These are phyloP conservation scores for Aspergillus ustus DNA, from an alignment of 2,329 filamentous ascomycete genomes.

Conservation along the genomic window DNA sequence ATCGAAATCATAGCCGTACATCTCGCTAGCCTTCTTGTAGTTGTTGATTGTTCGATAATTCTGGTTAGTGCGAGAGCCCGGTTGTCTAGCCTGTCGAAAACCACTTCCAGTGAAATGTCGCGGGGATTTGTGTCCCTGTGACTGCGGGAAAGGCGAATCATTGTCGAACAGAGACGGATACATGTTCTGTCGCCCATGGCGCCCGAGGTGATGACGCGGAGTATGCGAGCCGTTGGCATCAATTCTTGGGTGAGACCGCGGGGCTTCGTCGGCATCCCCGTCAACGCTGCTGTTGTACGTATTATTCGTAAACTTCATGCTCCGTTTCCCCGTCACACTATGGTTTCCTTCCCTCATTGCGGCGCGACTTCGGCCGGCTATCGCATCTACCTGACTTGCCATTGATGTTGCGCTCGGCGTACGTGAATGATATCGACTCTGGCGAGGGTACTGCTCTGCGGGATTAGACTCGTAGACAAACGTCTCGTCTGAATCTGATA, in stretches of 20 bases:
- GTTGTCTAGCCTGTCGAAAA: constrained; percentile 69
- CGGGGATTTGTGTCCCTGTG: constrained; percentile 69
- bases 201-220: constrained; percentile 76
- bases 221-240: constrained; percentile 61
- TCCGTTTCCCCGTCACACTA: constrained; percentile 76
- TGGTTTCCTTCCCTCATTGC: constrained; percentile 68
- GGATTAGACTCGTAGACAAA: constrained; percentile 99
- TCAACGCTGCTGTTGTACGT: constrained; percentile 68
- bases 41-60: constrained; percentile 51
- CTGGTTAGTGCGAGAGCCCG: constrained; percentile 67
- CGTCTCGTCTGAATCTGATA: constrained; percentile 96
- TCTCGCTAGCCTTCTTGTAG: constrained; percentile 63
- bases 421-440: constrained; percentile 84
- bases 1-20: constrained; percentile 78
- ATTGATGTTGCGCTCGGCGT: constrained; percentile 91
- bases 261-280: constrained; percentile 68
- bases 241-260: constrained; percentile 65
- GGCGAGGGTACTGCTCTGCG: constrained; percentile 62
- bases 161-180: constrained; percentile 76
- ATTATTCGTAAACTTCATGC: constrained; percentile 92
- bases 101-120: constrained; percentile 56
- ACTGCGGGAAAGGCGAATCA: constrained; percentile 71
- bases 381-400: constrained; percentile 54
- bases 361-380: constrained; percentile 63
- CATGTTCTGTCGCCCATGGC: constrained; percentile 72